Evolutionary conservation across 225 moss, liverwort and hornwort species (phyloP), one percentile per base, ranked within the genome.

Genomic region (Ulota crispa): DNA sequence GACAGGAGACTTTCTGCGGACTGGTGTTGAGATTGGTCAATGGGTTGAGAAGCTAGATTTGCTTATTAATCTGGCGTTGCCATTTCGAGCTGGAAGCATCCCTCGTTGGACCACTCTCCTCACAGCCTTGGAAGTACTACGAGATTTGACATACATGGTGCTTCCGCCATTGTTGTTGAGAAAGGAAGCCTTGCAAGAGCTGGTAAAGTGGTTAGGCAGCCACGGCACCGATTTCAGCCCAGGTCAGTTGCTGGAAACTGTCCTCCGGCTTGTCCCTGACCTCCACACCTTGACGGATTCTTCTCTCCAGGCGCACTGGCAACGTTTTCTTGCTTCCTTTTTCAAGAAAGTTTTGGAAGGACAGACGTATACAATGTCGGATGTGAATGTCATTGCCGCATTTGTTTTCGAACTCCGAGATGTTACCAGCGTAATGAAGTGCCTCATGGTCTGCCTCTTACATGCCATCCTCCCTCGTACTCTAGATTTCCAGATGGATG

Each of bases 21-120:
- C 26, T 41, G 41, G 41, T 27, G 21, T 77, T 21, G 84, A 84
- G 62, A 64, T 83, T 60, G 12, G 52, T 32, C 41, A 59, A 31
- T 91, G 88, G 86, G 72, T 91, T 26, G 70, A 27, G 32, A 88
- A 85, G 19, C 79, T 89, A 14, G 87, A 89, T 21, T 73, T 87
- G 53, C 81, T 91, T 65, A 87, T 89, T 20, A 73, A 77, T 43
- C 67, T 91, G 61, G 87, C 85, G 45, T 87, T 85, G 28, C 85
- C 87, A 68, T 41, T 41, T 41, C 41, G 41, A 41, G 41, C 79
- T 87, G 68, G 31, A 76, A 39, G 30, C 78, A 39, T 73, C 72
- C 84, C 31, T 67, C 78, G 28, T 77, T 89, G 83, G 89, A 74
- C 85, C 9, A 41, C 7, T 31, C 77, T 89, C 16, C 23, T 86